These are phyloP conservation scores for Diaporthe batatas DNA, from an alignment of 2,329 filamentous ascomycete species.

Conservation along the genomic window DNA sequence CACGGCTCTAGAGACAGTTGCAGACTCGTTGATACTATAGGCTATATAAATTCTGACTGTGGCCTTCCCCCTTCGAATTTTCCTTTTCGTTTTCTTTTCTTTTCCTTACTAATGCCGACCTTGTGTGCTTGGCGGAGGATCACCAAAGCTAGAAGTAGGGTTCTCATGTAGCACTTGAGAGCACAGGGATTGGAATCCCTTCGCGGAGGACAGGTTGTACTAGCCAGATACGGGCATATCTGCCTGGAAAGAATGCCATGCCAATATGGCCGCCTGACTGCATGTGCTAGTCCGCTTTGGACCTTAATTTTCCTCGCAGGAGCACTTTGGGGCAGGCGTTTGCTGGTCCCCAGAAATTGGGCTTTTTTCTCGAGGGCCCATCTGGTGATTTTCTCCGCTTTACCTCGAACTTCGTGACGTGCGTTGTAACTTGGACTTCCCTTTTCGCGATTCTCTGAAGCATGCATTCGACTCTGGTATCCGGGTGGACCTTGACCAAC, in stretches of 20 bases:
- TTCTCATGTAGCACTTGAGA: background rate
- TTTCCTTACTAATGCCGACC: too few relatives aligned
- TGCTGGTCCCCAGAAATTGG: background rate
- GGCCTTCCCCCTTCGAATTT: background rate
- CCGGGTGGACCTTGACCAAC: slow-evolving; percentile 18
- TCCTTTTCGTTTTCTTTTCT: background rate
- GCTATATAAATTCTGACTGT: background rate
- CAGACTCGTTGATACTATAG: background rate
- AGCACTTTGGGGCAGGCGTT: background rate
- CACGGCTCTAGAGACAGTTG: background rate
- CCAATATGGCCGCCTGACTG: background rate
- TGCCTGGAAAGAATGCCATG: background rate
- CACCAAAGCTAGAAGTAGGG: background rate
- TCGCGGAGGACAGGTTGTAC: background rate
- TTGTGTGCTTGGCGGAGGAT: background rate
- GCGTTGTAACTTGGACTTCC: background rate
- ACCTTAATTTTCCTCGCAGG: background rate
- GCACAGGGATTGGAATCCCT: background rate
- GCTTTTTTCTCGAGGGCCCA: background rate
- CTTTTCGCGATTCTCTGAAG: background rate
- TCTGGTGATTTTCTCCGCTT: background rate
- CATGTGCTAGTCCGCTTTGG: slow-evolving; percentile 23
- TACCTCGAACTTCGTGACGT: background rate
- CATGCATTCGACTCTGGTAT: slow-evolving; percentile 19
- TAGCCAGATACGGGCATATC: slow-evolving; percentile 7